A percentile compares a stretch with the other conserved stretches of the same genome.
Evolutionary conservation across 306 rosid species (phyloP).

Genomic region (Inga laurina): DNA sequence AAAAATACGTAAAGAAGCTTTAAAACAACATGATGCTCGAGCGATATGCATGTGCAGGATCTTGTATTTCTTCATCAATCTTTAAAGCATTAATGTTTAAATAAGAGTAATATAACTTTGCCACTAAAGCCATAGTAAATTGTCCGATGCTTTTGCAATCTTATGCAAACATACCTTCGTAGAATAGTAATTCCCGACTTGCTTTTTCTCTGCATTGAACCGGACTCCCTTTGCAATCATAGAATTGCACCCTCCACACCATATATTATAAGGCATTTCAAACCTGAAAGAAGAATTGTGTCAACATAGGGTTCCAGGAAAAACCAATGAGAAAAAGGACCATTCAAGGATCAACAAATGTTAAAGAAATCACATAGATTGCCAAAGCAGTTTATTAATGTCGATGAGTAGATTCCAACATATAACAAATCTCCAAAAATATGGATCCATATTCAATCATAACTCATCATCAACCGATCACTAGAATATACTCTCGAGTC

Average conservation of each 20-base stretch:
- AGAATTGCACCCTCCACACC: constrained; percentile 98
- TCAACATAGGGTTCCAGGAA: not conserved
- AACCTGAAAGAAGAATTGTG: constrained; percentile 46
- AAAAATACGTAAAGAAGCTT: too few species aligned
- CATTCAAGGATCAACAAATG: not conserved
- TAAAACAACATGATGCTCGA: too few species aligned
- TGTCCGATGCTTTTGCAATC: not conserved
- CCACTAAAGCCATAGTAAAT: not conserved
- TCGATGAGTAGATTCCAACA: not conserved
- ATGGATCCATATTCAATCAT: not conserved
- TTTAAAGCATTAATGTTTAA: not conserved
- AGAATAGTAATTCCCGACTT: constrained; percentile 71
- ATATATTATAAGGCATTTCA: constrained; percentile 93
- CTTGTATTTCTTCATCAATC: not conserved
- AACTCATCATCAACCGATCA: not conserved
- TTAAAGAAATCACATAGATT: constrained; percentile 18
- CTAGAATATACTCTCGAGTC: constrained; percentile 7
- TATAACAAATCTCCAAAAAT: constrained; percentile 4
- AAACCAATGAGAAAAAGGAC: not conserved
- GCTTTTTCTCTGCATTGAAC: constrained; percentile 95
- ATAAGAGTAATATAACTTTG: not conserved
- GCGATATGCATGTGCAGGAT: not conserved
- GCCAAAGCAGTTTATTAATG: not conserved
- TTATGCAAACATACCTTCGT: constrained; percentile 49
- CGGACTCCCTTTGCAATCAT: constrained; percentile 98